Conservation (phyloP, 1,284 basidiomycete species). For the Marasmius tenuissimus region DNA sequence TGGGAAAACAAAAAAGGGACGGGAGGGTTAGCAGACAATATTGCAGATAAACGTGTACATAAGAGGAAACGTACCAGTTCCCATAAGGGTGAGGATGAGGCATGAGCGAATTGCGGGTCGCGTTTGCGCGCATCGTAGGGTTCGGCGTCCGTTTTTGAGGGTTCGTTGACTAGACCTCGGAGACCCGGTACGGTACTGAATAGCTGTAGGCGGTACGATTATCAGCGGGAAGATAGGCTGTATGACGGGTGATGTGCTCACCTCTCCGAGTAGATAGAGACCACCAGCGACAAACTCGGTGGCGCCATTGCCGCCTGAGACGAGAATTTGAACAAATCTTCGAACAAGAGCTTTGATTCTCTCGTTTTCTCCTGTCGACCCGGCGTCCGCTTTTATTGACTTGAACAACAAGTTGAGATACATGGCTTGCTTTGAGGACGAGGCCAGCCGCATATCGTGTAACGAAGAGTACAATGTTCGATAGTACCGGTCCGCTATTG, state of each 20-base stretch:
- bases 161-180: slow-evolving; percentile 60
- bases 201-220: slow-evolving; percentile 45
- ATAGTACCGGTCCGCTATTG: slow-evolving; percentile 85
- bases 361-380: slow-evolving; percentile 30
- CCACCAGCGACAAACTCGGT: slow-evolving; percentile 92
- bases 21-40: too few species aligned
- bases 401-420: slow-evolving; percentile 97
- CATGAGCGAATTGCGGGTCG: slow-evolving; percentile 87
- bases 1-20: not conserved
- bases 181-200: slow-evolving; percentile 77
- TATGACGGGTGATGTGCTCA: slow-evolving; percentile 27
- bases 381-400: slow-evolving; percentile 81
- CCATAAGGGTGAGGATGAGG: slow-evolving; percentile 83
- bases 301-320: slow-evolving; percentile 66
- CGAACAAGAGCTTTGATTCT: slow-evolving; percentile 85
- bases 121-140: slow-evolving; percentile 87
- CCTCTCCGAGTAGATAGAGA: slow-evolving; percentile 73
- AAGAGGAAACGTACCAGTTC: slow-evolving; percentile 67
- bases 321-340: slow-evolving; percentile 85
- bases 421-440: slow-evolving; percentile 94
- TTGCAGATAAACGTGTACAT: not conserved
- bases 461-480: slow-evolving; percentile 89
- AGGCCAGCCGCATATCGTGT: slow-evolving; percentile 78
- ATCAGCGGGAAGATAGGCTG: not conserved
- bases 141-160: slow-evolving; percentile 38